Evolutionary conservation across 1,139 yeast species (phyloP).

Genomic region (Hansenula lynferdii): DNA sequence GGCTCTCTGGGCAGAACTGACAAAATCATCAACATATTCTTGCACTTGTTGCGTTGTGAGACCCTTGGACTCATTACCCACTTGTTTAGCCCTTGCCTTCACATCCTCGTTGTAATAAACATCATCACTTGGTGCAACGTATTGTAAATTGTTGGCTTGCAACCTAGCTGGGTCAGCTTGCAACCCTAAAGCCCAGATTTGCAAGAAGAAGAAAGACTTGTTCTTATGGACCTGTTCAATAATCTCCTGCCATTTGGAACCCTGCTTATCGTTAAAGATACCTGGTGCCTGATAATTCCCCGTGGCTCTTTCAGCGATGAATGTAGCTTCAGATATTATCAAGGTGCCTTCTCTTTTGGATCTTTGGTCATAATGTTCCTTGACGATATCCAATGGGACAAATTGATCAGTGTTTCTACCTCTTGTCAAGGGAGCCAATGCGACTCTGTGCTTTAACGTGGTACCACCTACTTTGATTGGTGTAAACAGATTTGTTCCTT

Average conservation of each 20-base stretch:
- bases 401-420: constrained; percentile 34
- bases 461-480: constrained; percentile 38
- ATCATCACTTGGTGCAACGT: constrained; percentile 24
- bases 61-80: constrained; percentile 28
- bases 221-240: constrained; percentile 47
- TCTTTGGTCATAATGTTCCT: constrained; percentile 49
- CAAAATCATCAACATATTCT: constrained; percentile 29
- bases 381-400: constrained; percentile 42
- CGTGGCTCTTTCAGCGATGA: constrained; percentile 31
- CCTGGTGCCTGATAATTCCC: constrained; percentile 41
- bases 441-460: constrained; percentile 33
- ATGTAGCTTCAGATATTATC: constrained; percentile 40
- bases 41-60: constrained; percentile 33
- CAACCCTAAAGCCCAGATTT: constrained; percentile 61
- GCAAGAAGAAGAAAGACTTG: constrained; percentile 45
- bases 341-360: constrained; percentile 47
- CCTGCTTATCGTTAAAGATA: constrained; percentile 36
- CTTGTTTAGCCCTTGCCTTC: constrained; percentile 26
- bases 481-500: constrained; percentile 35
- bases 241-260: constrained; percentile 37
- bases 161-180: constrained; percentile 39
- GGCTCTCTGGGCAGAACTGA: constrained; percentile 33
- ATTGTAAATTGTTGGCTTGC: constrained; percentile 22
- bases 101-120: constrained; percentile 26
- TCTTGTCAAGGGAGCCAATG: constrained; percentile 46